Base-by-base conservation (phyloP, 164 flowering plant species). In the Cinnamomum chago region DNA sequence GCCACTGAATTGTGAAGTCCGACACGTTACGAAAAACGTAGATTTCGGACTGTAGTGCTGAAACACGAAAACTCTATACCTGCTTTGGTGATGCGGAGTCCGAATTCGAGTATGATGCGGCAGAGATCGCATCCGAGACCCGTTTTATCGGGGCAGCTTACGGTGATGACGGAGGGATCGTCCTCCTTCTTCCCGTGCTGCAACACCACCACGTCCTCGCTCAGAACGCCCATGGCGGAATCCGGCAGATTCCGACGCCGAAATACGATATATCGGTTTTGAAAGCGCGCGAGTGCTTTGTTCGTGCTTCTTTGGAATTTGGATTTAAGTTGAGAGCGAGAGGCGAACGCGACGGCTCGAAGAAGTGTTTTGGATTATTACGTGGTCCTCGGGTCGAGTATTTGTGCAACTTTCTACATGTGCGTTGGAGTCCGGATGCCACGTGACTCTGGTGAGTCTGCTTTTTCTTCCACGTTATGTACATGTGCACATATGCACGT, bases 101-200 rank as follows among this genome's bases (percentile, higher is more conserved):
- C 97, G 58, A 87, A 94, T 20, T 90, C 92, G 10, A 94, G 93
- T 62, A 94, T 90, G 13, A 83, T 82, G 17, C 90, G 76, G 83
- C 93, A 88, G 52, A 94, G 85, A 83, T 94, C 98, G 71, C 95
- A 92, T 0, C 90, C 92, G 2, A 94, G 86, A 2, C 95, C 95
- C 33, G 91, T 83, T 76, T 90, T 87, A 70, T 90, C 94, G 0
- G 93, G 95, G 74, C 98, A 92, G 77, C 89, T 94, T 5, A 94
- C 90, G 69, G 96, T 92, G 76, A 92, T 84, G 22, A 89, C 85
- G 65, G 68, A 71, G 3, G 95, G 89, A 14, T 94, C 98, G 3
- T 84, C 94, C 3, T 82, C 76, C 62, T 67, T 79, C 77, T 78
- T 84, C 68, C 87, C 88, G 22, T 82, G 78, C 84, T 84, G 79